Evolutionary conservation across 1,139 yeast genomes (phyloP).

Genomic region (Yamadazyma triangularis): DNA sequence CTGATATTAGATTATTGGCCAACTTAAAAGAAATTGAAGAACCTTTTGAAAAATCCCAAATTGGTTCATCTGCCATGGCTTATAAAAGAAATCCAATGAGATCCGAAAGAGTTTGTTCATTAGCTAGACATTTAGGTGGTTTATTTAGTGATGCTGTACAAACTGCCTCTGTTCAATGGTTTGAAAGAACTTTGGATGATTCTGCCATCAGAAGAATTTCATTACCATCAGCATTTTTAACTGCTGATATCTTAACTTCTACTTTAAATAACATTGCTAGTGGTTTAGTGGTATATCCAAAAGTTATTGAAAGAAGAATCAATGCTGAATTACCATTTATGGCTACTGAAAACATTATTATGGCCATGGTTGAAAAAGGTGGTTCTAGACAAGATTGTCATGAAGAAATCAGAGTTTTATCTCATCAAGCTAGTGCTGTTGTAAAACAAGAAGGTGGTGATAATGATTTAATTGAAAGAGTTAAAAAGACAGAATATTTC

Average conservation of each 20-base stretch:
- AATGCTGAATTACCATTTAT: slow-evolving; percentile 93
- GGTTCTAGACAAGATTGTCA: slow-evolving; percentile 98
- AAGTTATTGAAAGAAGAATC: slow-evolving; percentile 96
- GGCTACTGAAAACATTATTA: slow-evolving; percentile 98
- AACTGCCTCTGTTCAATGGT: slow-evolving; percentile 98
- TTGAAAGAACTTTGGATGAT: slow-evolving; percentile 97
- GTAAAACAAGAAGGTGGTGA: slow-evolving; percentile 99
- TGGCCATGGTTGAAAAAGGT: slow-evolving; percentile 99
- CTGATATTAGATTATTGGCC: slow-evolving; percentile 93
- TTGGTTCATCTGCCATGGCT: slow-evolving; percentile 99
- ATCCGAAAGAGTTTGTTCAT: slow-evolving; percentile 96
- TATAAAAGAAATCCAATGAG: slow-evolving; percentile 99
- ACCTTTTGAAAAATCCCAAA: slow-evolving; percentile 96
- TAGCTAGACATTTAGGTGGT: slow-evolving; percentile 92
- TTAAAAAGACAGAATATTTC: slow-evolving; percentile 76
- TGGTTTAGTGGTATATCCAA: slow-evolving; percentile 96
- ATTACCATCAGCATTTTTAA: slow-evolving; percentile 91
- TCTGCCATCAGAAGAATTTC: slow-evolving; percentile 97
- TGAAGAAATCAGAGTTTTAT: slow-evolving; percentile 93
- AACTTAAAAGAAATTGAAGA: slow-evolving; percentile 96
- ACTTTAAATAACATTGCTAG: slow-evolving; percentile 89
- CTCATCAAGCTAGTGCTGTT: slow-evolving; percentile 96
- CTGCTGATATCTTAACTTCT: slow-evolving; percentile 87
- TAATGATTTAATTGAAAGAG: slow-evolving; percentile 89
- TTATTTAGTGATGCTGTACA: slow-evolving; percentile 89